Conservation (phyloP, 202 grass and related monocot genomes). For the Dendrocalamus latiflorus region DNA sequence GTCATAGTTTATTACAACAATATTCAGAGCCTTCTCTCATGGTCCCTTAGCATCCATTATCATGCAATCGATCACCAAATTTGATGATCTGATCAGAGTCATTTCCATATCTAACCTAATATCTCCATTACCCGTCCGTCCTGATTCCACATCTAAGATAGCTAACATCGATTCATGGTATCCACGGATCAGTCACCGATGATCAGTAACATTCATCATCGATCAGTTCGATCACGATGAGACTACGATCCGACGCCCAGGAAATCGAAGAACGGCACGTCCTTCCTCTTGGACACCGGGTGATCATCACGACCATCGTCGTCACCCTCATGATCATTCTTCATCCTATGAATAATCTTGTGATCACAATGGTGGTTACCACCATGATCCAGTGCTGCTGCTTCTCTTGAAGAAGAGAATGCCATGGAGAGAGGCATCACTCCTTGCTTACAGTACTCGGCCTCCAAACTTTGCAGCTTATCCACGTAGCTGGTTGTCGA, state of each 20-base stretch:
- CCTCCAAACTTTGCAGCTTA: neutral
- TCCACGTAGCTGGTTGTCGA: neutral
- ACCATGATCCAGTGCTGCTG: neutral
- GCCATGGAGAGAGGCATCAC: conserved; percentile 13
- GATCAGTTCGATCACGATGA: neutral
- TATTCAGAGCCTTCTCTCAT: too few species aligned
- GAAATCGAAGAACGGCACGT: conserved; percentile 56
- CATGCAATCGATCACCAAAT: too few species aligned
- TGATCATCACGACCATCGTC: neutral
- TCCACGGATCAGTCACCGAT: neutral
- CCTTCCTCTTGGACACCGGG: neutral
- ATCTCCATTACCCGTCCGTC: too few species aligned
- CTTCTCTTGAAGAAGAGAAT: neutral
- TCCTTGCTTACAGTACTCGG: neutral
- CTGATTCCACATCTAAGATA: neutral
- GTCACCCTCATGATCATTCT: neutral
- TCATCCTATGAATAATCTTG: neutral
- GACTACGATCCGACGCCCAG: conserved; percentile 39
- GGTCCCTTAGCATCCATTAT: too few species aligned
- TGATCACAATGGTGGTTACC: neutral
- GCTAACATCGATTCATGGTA: neutral
- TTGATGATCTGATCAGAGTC: too few species aligned
- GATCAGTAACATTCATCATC: neutral
- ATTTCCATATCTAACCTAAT: neutral
- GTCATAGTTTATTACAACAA: too few species aligned